Conservation (phyloP, 148 eudicot genomes). For the Arctostaphylos glauca region DNA sequence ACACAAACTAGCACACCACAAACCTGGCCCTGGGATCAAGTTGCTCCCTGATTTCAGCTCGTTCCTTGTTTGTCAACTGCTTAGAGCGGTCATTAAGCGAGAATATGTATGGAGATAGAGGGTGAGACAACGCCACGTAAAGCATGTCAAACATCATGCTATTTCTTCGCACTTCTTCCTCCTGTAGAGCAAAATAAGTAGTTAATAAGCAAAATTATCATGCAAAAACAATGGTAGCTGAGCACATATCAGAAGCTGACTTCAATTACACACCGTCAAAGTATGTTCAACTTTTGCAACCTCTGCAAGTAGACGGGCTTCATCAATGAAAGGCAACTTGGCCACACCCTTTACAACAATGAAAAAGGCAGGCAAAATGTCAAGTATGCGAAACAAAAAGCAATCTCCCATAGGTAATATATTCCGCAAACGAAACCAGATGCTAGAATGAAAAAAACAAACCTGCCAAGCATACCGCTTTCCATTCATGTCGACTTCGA, state of each 20-base stretch:
- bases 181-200: conserved; percentile 32
- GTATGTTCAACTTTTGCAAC: conserved; percentile 78
- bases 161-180: conserved; percentile 87
- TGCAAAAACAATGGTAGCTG: conserved; percentile 5
- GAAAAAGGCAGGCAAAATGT: conserved; percentile 15
- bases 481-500: conserved; percentile 95
- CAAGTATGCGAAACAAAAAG: not conserved
- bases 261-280: conserved; percentile 54
- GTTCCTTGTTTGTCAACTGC: conserved; percentile 52
- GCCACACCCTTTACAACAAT: conserved; percentile 64
- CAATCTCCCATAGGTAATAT: not conserved
- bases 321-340: conserved; percentile 91
- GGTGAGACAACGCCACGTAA: conserved; percentile 72
- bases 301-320: conserved; percentile 84
- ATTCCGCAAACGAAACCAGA: conserved; percentile 8
- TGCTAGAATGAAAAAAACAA: not conserved
- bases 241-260: not conserved
- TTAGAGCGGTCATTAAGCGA: conserved; percentile 83
- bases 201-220: conserved; percentile 2
- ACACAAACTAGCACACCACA: conserved; percentile 21
- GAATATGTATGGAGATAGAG: conserved; percentile 75
- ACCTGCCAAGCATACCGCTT: conserved; percentile 97
- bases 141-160: conserved; percentile 77
- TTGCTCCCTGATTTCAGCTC: conserved; percentile 50
- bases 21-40: conserved; percentile 81